Evolutionary conservation across 805 yeast genomes (phyloP).

Genomic region (Lachancea meyersii): DNA sequence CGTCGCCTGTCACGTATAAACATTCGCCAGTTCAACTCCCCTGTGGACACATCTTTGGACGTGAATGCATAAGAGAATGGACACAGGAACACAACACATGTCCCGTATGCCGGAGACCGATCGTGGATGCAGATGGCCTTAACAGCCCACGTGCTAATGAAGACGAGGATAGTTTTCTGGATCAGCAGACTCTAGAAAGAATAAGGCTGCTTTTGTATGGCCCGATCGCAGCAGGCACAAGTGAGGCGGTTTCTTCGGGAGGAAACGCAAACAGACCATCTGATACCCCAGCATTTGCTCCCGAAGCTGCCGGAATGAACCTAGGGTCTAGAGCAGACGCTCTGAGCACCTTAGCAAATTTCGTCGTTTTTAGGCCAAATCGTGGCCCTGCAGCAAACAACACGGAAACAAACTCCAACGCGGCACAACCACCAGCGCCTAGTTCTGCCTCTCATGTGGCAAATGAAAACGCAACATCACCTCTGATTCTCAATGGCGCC

Average conservation of each 20-base stretch:
- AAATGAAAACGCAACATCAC: neutral
- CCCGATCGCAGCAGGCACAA: neutral
- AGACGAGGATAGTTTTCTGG: conserved; percentile 5
- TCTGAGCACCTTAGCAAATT: conserved; percentile 1
- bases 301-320: neutral
- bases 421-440: neutral
- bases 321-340: neutral
- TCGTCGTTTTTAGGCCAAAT: conserved; percentile 6
- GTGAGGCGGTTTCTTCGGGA: neutral
- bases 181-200: conserved; percentile 22
- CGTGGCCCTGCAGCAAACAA: conserved; percentile 2
- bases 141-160: conserved; percentile 4
- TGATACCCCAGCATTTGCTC: neutral
- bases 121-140: conserved; percentile 33
- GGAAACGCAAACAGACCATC: neutral
- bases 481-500: neutral
- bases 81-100: conserved; percentile 65
- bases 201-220: conserved; percentile 16
- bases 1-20: conserved; percentile 20
- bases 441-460: neutral
- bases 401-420: neutral
- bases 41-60: conserved; percentile 83
- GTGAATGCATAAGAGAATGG: conserved; percentile 83
- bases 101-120: conserved; percentile 72
- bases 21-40: conserved; percentile 74